A percentile compares a stretch with the other conserved stretches of the same genome.
phyloP scores from a whole-genome alignment of 768 basidiomycete species.

The Gymnopilus dilepis region DNA sequence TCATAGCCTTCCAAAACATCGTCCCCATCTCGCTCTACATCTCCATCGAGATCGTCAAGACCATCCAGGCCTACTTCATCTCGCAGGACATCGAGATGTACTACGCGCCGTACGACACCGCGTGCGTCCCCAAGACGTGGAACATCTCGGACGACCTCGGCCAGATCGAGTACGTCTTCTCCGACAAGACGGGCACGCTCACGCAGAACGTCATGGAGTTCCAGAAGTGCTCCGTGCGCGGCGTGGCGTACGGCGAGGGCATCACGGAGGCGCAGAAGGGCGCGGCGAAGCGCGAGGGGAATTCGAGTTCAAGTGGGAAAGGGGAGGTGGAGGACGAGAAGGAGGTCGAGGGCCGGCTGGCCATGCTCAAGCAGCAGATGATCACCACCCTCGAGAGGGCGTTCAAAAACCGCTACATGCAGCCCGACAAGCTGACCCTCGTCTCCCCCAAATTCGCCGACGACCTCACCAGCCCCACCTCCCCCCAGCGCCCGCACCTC shows the following conservation, averaged over 20 bases:
- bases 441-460: conserved; percentile 86
- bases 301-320: conserved; percentile 28
- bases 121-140: conserved; percentile 97
- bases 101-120: conserved; percentile 82
- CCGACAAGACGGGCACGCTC: conserved; percentile 95
- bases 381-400: conserved; percentile 69
- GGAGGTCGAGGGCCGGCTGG: conserved; percentile 73
- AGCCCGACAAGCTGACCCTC: conserved; percentile 81
- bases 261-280: conserved; percentile 95
- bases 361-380: conserved; percentile 76
- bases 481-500: conserved; percentile 67
- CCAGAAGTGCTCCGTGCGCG: conserved; percentile 90
- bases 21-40: conserved; percentile 96
- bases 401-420: conserved; percentile 90
- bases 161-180: conserved; percentile 92
- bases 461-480: conserved; percentile 67
- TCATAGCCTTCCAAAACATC: conserved; percentile 98
- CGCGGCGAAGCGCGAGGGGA: conserved; percentile 83
- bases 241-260: conserved; percentile 89
- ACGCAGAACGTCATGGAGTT: conserved; percentile 99
- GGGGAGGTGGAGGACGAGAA: conserved; percentile 64
- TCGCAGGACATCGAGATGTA: conserved; percentile 97
- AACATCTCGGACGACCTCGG: conserved; percentile 98
- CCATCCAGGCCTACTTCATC: conserved; percentile 96
- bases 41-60: conserved; percentile 98